A percentile compares a stretch with the other conserved stretches of the same genome.
These are phyloP conservation scores for Exutisphaerella laricina DNA, from an alignment of 2,329 filamentous ascomycete species.

Conservation along the genomic window DNA sequence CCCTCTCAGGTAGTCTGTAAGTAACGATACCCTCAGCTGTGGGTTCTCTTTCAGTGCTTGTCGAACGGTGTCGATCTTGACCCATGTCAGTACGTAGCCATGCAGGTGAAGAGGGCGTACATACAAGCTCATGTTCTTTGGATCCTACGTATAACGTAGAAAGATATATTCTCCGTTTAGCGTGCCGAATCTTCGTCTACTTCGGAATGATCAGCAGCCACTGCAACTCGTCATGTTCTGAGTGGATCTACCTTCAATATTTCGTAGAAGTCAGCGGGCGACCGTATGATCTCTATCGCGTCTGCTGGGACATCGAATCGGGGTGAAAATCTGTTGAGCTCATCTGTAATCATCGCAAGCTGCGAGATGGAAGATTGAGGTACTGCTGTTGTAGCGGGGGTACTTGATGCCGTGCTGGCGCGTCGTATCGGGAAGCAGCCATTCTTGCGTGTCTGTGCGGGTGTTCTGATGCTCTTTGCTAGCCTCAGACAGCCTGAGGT, in stretches of 20 bases:
- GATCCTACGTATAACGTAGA: slow-evolving; percentile 98
- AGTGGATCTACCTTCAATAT: slow-evolving; percentile 66
- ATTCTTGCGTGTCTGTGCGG: slow-evolving; percentile 10
- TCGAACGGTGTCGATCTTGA: slow-evolving; percentile 67
- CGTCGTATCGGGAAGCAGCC: slow-evolving; percentile 20
- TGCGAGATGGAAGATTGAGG: slow-evolving; percentile 42
- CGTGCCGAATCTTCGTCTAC: slow-evolving; percentile 73
- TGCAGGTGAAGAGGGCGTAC: slow-evolving; percentile 15
- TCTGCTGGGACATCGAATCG: slow-evolving; percentile 79
- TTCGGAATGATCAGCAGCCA: slow-evolving; percentile 14
- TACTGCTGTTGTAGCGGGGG: slow-evolving; percentile 17
- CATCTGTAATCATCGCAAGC: slow-evolving; percentile 58
- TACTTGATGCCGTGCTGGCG: slow-evolving; percentile 21
- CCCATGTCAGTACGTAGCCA: slow-evolving; percentile 5
- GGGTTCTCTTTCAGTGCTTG: slow-evolving; percentile 70
- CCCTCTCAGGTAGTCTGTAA: slow-evolving; percentile 86
- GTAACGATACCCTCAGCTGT: slow-evolving; percentile 72
- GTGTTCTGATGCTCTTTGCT: slow-evolving; percentile 7
- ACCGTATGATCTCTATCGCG: slow-evolving; percentile 70
- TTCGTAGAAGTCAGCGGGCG: slow-evolving; percentile 84
- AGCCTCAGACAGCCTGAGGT: slow-evolving; percentile 25
- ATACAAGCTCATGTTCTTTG: slow-evolving; percentile 76
- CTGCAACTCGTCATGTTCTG: not conserved
- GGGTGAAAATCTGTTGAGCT: slow-evolving; percentile 86
- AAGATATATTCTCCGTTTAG: slow-evolving; percentile 75